Conservation (phyloP, 208 protist species). For the Chromosphaera perkinsii region DNA sequence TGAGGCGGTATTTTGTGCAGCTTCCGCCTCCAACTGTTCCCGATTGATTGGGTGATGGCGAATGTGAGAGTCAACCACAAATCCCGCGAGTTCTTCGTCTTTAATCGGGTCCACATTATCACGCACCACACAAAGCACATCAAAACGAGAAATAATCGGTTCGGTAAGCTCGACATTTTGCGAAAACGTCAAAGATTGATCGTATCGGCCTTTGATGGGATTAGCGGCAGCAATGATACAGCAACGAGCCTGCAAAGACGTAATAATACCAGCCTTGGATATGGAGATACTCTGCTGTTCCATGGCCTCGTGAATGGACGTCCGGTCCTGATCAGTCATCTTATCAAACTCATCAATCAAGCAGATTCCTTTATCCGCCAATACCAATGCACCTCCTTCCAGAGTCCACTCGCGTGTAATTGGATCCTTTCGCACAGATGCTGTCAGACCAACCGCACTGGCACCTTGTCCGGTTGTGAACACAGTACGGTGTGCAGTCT, state of each 20-base stretch:
- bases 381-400: constrained; percentile 97
- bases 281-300: constrained; percentile 86
- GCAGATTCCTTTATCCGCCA: constrained; percentile 92
- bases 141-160: constrained; percentile 98
- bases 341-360: constrained; percentile 99
- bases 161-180: constrained; percentile 96
- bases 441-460: constrained; percentile 90
- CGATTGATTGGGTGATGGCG: constrained; percentile 48
- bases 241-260: constrained; percentile 87
- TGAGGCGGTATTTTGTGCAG: constrained; percentile 9
- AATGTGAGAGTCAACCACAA: constrained; percentile 90
- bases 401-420: constrained; percentile 97
- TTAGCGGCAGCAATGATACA: constrained; percentile 98
- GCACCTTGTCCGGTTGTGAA: constrained; percentile 96
- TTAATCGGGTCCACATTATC: constrained; percentile 79
- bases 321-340: constrained; percentile 92
- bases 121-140: constrained; percentile 77
- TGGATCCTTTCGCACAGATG: constrained; percentile 91
- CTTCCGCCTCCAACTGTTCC: constrained; percentile 1
- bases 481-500: constrained; percentile 92
- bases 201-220: constrained; percentile 92
- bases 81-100: constrained; percentile 85
- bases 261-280: constrained; percentile 92
- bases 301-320: constrained; percentile 98
- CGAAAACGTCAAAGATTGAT: constrained; percentile 77